phyloP scores from a whole-genome alignment of 345 rosid genomes.

The Anastatica hierochuntica region DNA sequence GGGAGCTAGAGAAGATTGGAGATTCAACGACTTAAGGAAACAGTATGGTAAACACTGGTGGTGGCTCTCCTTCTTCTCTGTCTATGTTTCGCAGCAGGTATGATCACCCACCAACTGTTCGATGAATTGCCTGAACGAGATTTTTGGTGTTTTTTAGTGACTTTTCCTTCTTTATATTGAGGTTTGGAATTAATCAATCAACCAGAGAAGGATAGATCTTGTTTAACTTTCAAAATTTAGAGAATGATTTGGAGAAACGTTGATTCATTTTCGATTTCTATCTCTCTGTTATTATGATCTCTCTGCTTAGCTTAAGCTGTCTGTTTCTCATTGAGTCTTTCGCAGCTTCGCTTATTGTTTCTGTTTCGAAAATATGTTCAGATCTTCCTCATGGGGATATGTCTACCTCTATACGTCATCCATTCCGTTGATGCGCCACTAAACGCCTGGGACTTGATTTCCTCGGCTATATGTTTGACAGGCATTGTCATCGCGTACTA shows the following conservation, averaged over 20 bases:
- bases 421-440: conserved; percentile 60
- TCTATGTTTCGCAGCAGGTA: conserved; percentile 90
- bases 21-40: conserved; percentile 67
- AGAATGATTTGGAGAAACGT: too few species aligned
- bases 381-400: conserved; percentile 72
- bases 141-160: not conserved
- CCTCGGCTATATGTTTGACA: conserved; percentile 42
- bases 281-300: not conserved
- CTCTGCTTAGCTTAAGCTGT: not conserved
- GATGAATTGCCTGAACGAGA: conserved; percentile 37
- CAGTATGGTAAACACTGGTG: conserved; percentile 89
- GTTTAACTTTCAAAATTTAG: too few species aligned
- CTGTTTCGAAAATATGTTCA: too few species aligned
- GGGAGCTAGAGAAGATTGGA: conserved; percentile 97
- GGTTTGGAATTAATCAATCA: too few species aligned
- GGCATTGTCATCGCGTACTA: conserved; percentile 67
- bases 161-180: not conserved
- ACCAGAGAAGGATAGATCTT: too few species aligned
- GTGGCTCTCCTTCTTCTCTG: conserved; percentile 89
- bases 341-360: too few species aligned
- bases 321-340: not conserved
- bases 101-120: conserved; percentile 14
- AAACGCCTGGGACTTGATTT: conserved; percentile 52
- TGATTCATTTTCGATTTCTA: not conserved
- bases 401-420: conserved; percentile 58